Percentiles rank a stretch among this genome's conserved stretches.
These are phyloP conservation scores for Rhizophagus clarus DNA, from an alignment of 192 early-diverging fungal species.

Conservation along the genomic window DNA sequence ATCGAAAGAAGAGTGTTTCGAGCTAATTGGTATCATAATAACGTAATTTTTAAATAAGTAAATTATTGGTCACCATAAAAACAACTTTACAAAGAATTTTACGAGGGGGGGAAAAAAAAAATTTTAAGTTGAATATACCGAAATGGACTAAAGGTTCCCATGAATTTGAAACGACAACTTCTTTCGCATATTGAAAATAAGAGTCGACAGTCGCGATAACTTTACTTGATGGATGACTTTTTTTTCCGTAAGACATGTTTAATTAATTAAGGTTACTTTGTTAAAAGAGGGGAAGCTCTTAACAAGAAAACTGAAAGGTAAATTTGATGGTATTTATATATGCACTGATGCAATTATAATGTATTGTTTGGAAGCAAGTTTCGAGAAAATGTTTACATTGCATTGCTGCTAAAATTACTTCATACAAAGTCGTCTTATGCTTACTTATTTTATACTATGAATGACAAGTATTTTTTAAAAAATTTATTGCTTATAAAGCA, in stretches of 20 bases:
- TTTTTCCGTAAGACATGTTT: background rate
- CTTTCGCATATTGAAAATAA: slow-evolving; percentile 31
- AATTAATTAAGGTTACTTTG: background rate
- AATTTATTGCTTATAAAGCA: too few species aligned
- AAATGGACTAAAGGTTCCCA: slow-evolving; percentile 32
- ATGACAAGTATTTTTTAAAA: too few species aligned
- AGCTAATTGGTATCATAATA: slow-evolving; percentile 6
- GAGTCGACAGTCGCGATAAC: slow-evolving; percentile 22
- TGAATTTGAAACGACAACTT: slow-evolving; percentile 30
- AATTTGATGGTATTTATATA: background rate
- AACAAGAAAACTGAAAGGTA: background rate
- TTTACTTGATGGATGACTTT: slow-evolving; percentile 1
- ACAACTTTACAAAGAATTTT: too few species aligned
- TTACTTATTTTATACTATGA: too few species aligned
- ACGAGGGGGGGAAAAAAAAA: too few species aligned
- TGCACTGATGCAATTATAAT: too few species aligned
- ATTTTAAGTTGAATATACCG: slow-evolving; percentile 19
- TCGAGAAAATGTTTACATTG: too few species aligned
- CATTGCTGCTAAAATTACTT: too few species aligned
- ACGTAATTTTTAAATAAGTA: background rate
- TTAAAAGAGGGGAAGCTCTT: background rate
- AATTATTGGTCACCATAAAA: background rate
- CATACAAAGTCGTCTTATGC: too few species aligned
- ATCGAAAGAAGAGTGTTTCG: slow-evolving; percentile 34
- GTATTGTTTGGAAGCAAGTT: too few species aligned